Conservation (phyloP, 352 stramenopile species). For the Pythium folliculosum region DNA sequence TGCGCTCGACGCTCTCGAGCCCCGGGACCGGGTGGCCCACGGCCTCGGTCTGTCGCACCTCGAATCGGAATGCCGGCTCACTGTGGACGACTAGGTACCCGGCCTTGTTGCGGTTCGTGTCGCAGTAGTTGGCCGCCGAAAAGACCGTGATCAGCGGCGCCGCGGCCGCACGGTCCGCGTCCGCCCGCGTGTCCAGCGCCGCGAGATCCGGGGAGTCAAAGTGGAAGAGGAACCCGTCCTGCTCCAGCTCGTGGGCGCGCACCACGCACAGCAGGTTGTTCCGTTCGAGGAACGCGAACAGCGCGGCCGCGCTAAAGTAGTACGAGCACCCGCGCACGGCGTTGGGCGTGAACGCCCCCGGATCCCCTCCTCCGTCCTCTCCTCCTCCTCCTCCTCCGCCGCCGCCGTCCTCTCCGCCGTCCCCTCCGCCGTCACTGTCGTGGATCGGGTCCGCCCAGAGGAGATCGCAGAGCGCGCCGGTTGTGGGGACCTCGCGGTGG, state of each 20-base stretch:
- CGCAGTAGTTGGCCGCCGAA: slow-evolving; percentile 96
- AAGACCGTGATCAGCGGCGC: slow-evolving; percentile 93
- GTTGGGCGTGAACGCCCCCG: no score
- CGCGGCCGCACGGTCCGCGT: slow-evolving; percentile 49
- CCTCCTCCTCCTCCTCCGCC: no score
- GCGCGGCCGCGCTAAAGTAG: slow-evolving; percentile 85
- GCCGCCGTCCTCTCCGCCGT: not conserved
- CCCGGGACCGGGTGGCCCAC: slow-evolving; percentile 56
- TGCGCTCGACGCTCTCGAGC: slow-evolving; percentile 47
- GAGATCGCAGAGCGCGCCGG: slow-evolving; percentile 69
- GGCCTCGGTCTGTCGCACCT: slow-evolving; percentile 56
- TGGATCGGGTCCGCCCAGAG: slow-evolving; percentile 65
- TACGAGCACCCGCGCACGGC: slow-evolving; percentile 76
- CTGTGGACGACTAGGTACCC: slow-evolving; percentile 56
- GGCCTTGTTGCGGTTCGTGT: slow-evolving; percentile 73
- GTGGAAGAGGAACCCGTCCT: slow-evolving; percentile 67
- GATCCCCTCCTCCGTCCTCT: not conserved
- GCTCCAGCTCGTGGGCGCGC: slow-evolving; percentile 82
- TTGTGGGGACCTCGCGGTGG: slow-evolving; percentile 59
- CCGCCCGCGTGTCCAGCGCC: slow-evolving; percentile 43
- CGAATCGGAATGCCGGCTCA: slow-evolving; percentile 43
- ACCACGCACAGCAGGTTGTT: slow-evolving; percentile 77
- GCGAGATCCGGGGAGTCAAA: slow-evolving; percentile 50
- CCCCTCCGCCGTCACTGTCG: slow-evolving; percentile 21
- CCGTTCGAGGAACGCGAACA: slow-evolving; percentile 65